phyloP scores from a whole-genome alignment of 768 basidiomycete species.

The Hygrophorus russula region DNA sequence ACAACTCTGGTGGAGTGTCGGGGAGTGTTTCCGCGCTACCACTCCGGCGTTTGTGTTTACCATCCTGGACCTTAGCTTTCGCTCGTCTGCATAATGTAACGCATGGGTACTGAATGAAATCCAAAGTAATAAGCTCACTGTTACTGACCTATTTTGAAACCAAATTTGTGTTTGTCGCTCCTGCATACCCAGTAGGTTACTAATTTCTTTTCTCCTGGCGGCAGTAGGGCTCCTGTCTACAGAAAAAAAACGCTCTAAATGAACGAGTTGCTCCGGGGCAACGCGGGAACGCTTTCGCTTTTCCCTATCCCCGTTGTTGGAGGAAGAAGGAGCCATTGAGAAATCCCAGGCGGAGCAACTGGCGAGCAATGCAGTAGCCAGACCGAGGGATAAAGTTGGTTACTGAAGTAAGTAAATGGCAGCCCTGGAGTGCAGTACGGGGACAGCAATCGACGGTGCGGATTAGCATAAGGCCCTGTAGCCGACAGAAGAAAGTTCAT shows the following conservation, averaged over 20 bases:
- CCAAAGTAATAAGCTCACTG: neutral
- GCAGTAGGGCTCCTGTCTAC: constrained; percentile 65
- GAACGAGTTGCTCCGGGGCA: constrained; percentile 68
- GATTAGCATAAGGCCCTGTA: neutral
- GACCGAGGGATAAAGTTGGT: constrained; percentile 7
- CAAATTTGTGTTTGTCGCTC: constrained; percentile 85
- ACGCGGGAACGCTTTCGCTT: constrained; percentile 71
- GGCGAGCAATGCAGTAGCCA: constrained; percentile 15
- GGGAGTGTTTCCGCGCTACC: constrained; percentile 27
- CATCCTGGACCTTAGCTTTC: constrained; percentile 66
- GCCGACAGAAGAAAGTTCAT: too few species aligned
- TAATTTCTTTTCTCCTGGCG: constrained; percentile 60
- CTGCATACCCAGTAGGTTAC: constrained; percentile 65
- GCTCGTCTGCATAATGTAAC: constrained; percentile 43
- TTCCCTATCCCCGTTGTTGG: constrained; percentile 30
- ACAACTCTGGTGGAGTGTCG: constrained; percentile 39
- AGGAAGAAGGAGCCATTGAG: constrained; percentile 13
- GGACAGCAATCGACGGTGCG: too few species aligned
- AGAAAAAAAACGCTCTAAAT: constrained; percentile 61
- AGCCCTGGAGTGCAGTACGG: too few species aligned
- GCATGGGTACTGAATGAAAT: neutral
- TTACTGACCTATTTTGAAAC: constrained; percentile 72
- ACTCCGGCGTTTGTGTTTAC: constrained; percentile 32
- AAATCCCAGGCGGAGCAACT: constrained; percentile 16
- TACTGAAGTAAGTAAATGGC: too few species aligned